Base-by-base conservation (phyloP, 306 rosid genomes). In the Dalbergia oliveri region DNA sequence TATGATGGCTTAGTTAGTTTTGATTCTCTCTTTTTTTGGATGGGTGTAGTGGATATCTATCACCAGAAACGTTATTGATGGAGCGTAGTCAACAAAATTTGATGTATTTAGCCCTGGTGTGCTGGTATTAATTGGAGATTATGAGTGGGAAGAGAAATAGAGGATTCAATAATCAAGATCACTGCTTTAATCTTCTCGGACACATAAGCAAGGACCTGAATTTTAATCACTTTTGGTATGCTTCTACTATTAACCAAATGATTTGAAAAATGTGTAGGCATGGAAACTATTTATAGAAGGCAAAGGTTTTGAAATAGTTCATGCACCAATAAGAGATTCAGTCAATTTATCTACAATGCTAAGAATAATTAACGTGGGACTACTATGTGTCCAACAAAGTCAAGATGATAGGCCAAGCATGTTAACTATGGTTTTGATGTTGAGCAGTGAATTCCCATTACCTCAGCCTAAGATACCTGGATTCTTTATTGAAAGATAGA, bases 391-490 rank as follows among this genome's bases (percentile, higher is more conserved):
- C 1, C 53, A 47, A 47, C 12, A 13, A 11, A 47, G 53, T 47
- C 53, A n/a, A 47, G 4, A 11, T 3, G 53, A 47, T 11, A 47
- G n/a, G 53, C 53, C 15, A 47, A 47, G 53, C 53, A 47, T 47
- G 53, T 9, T n/a, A 47, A 2, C 4, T 47, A n/a, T 13, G 15
- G 5, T 47, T 47, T 4, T 47, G 13, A 47, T 47, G 53, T 11
- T 47, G n/a, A 11, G 15, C 12, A 47, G 53, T 47, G n/a, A 47
- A 47, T 47, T 3, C 5, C 5, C n/a, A 47, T 14, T 86, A 75
- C 85, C 88, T 71, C 84, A 75, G 12, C 94, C 90, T 1, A 85
- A 85, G 63, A 41, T 63, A 43, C 91, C 89, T 9, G 86, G 82
- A 33, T 81, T 81, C 72, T 61, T 79, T 13, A 26, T 78, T 0